A percentile compares a stretch with the other conserved stretches of the same genome.
These are phyloP conservation scores for Biancaea sappan DNA, from an alignment of 306 rosid genomes.

Conservation along the genomic window DNA sequence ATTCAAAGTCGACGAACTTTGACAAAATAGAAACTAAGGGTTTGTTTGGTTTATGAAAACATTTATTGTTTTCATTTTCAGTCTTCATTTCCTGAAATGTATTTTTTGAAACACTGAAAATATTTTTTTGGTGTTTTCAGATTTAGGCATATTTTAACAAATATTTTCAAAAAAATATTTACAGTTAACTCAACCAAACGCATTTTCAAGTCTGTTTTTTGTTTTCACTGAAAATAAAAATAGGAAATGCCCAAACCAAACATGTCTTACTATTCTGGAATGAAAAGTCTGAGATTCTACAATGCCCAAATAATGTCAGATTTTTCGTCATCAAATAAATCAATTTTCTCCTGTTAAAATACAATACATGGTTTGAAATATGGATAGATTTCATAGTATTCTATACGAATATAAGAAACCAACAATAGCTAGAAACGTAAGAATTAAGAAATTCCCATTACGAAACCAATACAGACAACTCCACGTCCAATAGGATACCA, in stretches of 20 bases:
- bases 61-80: too few relatives aligned
- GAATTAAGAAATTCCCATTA: slow-evolving; percentile 31
- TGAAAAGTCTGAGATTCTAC: slow-evolving; percentile 28
- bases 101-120: too few relatives aligned
- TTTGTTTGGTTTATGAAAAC: too few relatives aligned
- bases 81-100: too few relatives aligned
- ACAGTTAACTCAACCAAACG: too few relatives aligned
- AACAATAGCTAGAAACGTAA: slow-evolving; percentile 24
- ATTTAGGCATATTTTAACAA: too few relatives aligned
- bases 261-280: slow-evolving; percentile 19
- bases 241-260: too few relatives aligned
- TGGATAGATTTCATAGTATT: slow-evolving; percentile 26
- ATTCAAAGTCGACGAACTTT: slow-evolving; percentile 34
- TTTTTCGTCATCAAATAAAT: slow-evolving; percentile 13
- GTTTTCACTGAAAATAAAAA: too few relatives aligned
- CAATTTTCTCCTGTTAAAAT: slow-evolving; percentile 25
- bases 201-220: too few relatives aligned
- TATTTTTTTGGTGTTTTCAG: too few relatives aligned
- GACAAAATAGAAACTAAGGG: slow-evolving; percentile 11
- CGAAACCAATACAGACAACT: slow-evolving; percentile 42
- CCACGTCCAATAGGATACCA: slow-evolving; percentile 45
- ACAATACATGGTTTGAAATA: slow-evolving; percentile 27
- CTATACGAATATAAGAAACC: slow-evolving; percentile 30
- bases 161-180: too few relatives aligned
- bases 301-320: slow-evolving; percentile 25